Evolutionary conservation across 2,329 filamentous ascomycete species (phyloP).

Genomic region (Fusarium mundagurra): DNA sequence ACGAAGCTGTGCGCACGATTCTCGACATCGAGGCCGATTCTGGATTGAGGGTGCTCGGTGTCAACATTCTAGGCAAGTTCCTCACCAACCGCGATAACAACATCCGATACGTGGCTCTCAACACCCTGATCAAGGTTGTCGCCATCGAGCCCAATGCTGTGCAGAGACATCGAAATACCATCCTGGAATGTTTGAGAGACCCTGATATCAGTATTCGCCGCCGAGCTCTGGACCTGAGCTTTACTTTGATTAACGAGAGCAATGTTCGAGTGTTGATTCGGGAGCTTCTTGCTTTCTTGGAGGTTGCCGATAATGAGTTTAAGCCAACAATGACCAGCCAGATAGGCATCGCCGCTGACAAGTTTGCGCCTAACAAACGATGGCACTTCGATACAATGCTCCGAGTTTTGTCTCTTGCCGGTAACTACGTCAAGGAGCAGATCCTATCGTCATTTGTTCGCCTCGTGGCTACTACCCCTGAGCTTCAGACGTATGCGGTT

Average conservation of each 20-base stretch:
- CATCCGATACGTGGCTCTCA: conserved; percentile 96
- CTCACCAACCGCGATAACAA: conserved; percentile 99
- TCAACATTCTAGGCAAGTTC: conserved; percentile 99
- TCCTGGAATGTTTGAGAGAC: conserved; percentile 93
- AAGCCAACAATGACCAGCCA: conserved; percentile 98
- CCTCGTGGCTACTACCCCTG: conserved; percentile 91
- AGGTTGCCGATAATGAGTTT: conserved; percentile 98
- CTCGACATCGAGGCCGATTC: conserved; percentile 98
- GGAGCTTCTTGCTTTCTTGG: conserved; percentile 92
- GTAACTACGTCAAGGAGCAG: conserved; percentile 97
- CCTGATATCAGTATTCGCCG: conserved; percentile 98
- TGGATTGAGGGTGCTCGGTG: conserved; percentile 89
- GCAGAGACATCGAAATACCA: conserved; percentile 96
- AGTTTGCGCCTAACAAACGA: conserved; percentile 94
- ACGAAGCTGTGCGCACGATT: conserved; percentile 96
- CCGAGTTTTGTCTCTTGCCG: conserved; percentile 89
- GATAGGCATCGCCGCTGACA: conserved; percentile 95
- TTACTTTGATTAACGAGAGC: conserved; percentile 96
- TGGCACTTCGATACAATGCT: conserved; percentile 99
- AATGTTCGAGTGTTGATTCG: conserved; percentile 94
- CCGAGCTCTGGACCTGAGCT: conserved; percentile 95
- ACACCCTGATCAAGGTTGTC: conserved; percentile 97
- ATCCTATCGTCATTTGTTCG: conserved; percentile 97
- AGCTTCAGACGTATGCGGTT: conserved; percentile 94
- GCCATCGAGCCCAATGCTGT: conserved; percentile 98